Base-by-base conservation (phyloP, 768 basidiomycete genomes). In the Boletus pseudopeckii region DNA sequence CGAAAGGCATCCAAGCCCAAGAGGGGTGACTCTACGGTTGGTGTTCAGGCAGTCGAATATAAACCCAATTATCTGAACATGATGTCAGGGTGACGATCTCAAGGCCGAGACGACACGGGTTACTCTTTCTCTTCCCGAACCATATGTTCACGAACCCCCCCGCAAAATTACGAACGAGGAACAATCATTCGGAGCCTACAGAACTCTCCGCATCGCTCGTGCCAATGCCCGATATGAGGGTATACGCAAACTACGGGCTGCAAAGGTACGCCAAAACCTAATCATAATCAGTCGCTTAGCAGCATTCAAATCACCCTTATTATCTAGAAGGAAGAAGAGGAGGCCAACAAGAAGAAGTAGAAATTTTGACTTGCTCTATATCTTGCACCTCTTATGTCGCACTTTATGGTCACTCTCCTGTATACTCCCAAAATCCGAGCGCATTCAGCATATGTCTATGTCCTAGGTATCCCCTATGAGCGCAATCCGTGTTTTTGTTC, bases 1-100 rank as follows among this genome's bases (percentile, higher is more conserved):
- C 86, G 90, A 74, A 95, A 97, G 76, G 81, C 90, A 60, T 81
- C 84, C 73, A 98, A 98, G 79, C 86, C 90, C 69, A 98, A 97
- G 85, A 88, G 90, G 81, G 92, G 91, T 53, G 95, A 98, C 74
- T 89, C 93, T 45, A 83, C 85, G 55, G 93, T 94, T 68, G 61
- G 92, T 79, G 37, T 39, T 44, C 24, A 18, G 13, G 34, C 6
- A 5, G 20, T 40, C 5, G 18, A 3, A 20, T 22, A 38, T 20
- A 22, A 3, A 18, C 36, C 28, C 44, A 36, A 20, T 45, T 56
- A 24, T 50, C 56, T 62, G 34, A 60, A 24, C 28, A 24, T 36
- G 44, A 26, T 39, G 28, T 33, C 62, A 96, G 92, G 85, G 83
- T 52, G 92, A 90, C 42, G 92, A 92, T 56, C 89, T 92, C 74